Base-by-base conservation (phyloP, 2,329 filamentous ascomycete genomes). In the Sphaerulina populicola region DNA sequence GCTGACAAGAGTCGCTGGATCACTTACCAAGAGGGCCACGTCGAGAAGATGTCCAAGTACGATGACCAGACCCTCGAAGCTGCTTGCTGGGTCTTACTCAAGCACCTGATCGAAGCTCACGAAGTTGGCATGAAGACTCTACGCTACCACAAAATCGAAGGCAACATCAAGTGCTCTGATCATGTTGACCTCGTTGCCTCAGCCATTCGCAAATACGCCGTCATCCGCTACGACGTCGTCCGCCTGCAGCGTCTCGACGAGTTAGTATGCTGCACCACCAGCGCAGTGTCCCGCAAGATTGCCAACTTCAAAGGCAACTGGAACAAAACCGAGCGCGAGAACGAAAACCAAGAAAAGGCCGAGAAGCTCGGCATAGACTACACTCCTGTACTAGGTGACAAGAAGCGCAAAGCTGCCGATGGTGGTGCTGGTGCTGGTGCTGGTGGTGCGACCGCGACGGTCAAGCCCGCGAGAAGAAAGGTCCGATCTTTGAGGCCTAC, bases 201-300 rank as follows among this genome's bases (percentile, higher is more conserved):
- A 1, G 49, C 55, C 2, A 51, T 55, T 4, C 45, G 46, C 27
- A 44, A 45, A 11, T 57, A 57, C 52, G 47, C 47, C 11, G 47
- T 57, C 52, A 52, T 57, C 27, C 49, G 55, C 4, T 57, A 53
- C 39, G 55, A 57, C 14, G 49, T 57, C 23, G 46, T 57, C 37
- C 55, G 55, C 27, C 46, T 52, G 9, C 38, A 55, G 14, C 49
- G 49, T 18, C 42, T 55, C 21, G 52, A 57, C 18, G 55, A 57
- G 38, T 47, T 57, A 1, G 55, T 52, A 35, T 49, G 49, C 7
- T 53, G 52, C 41, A 54, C 55, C 14, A 45, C 35, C 11, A 45
- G 36, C 47, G 49, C 44, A 31, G 41, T 55, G 27, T 33, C 39
- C 10, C 55, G 55, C 52, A 57, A 57, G 33, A 43, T 55, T 12